Base-by-base conservation (phyloP, 768 basidiomycete genomes). In the Pleurotus pulmonarius region DNA sequence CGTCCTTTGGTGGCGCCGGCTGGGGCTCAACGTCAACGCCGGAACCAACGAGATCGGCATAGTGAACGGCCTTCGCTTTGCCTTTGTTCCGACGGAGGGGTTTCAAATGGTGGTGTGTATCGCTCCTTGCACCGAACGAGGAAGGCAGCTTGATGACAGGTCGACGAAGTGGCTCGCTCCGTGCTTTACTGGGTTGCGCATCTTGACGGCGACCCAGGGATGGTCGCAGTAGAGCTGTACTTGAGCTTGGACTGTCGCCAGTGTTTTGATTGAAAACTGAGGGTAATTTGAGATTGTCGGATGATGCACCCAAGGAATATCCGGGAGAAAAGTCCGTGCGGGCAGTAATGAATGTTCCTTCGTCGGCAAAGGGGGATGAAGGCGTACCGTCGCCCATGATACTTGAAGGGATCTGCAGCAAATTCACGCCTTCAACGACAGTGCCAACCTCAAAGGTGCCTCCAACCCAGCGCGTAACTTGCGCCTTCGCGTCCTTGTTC, bases 371-470 rank as follows among this genome's bases (percentile, higher is more conserved):
- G 60, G 61, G 52, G 34, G 59, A 24, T 5, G 45, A 29, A 39
- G 47, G 26, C n/a, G 51, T 24, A 57, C 37, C 49, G 46, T 25
- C 37, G 26, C 37, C 55, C 12, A 15, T 7, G 15, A 11, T 20
- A 16, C 13, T 40, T 12, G 18, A 6, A 2, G 51, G 16, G 26
- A 26, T 73, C 44, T 78, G 71, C 48, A 86, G 70, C 29, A 88
- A 71, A 59, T 83, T 80, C 49, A 91, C 77, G 9, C 89, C 91
- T 25, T 53, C 51, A 38, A 92, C 73, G 58, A 93, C 78, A n/a
- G 78, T 78, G 2, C 91, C 91, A 38, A 93, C 75, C 63, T 90
- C 87, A 59, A 93, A 93, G 58, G 84, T 89, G 20, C 76, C 76
- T 24, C 91, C 89, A 25, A 88, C 78, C 88, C 88, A 92, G 18